phyloP scores from a whole-genome alignment of 768 basidiomycete genomes.

The Boletales sp. region DNA sequence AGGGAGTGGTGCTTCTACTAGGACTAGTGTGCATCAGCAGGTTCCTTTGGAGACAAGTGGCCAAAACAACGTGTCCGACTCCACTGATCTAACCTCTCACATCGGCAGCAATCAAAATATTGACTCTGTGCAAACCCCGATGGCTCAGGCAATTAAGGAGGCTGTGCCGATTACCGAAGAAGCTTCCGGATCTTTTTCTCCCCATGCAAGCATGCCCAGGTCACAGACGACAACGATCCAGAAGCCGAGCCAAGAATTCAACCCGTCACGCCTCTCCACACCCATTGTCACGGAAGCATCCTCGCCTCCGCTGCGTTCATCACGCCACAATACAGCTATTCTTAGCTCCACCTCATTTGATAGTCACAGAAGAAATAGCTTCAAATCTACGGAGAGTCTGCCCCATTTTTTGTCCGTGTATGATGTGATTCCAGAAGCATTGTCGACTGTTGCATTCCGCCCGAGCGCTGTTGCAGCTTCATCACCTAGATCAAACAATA shows the following conservation, averaged over 20 bases:
- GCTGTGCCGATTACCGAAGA: conserved; percentile 3
- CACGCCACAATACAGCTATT: background rate
- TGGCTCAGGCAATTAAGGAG: background rate
- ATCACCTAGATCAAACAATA: background rate
- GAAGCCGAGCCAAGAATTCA: background rate
- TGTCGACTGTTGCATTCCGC: background rate
- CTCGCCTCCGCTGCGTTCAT: background rate
- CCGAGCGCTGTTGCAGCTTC: background rate
- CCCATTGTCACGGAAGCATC: background rate
- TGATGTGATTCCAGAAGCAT: background rate
- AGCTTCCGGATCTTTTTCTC: background rate
- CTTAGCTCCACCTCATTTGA: conserved; percentile 7
- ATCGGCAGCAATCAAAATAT: background rate
- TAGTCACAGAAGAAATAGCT: conserved; percentile 4
- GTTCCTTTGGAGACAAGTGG: background rate
- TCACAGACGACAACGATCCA: background rate
- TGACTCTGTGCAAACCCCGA: background rate
- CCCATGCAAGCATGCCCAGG: background rate
- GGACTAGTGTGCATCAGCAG: background rate
- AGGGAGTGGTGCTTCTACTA: background rate
- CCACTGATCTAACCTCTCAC: conserved; percentile 6
- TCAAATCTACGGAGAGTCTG: background rate
- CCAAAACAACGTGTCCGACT: conserved; percentile 7
- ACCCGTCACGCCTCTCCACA: background rate
- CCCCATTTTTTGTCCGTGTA: background rate